Conservation (phyloP, 345 rosid genomes). For the Citrus sp. region DNA sequence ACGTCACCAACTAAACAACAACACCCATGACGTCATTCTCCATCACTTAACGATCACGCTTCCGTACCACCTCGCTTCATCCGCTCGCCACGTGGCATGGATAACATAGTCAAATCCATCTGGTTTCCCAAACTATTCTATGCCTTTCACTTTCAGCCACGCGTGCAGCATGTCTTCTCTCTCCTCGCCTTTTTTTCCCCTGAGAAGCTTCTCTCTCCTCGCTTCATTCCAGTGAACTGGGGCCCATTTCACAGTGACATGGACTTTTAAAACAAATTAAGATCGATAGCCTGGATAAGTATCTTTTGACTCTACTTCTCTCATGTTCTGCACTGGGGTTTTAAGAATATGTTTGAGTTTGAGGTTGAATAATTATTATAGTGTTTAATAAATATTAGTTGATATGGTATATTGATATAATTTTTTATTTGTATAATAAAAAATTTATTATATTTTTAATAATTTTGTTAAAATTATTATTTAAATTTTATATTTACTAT, state of each 20-base stretch:
- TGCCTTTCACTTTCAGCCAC: conserved; percentile 14
- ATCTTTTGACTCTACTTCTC: too few species aligned
- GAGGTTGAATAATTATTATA: too few species aligned
- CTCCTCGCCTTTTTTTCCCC: background rate
- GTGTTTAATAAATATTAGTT: too few species aligned
- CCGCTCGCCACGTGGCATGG: conserved; percentile 8
- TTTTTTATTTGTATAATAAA: too few species aligned
- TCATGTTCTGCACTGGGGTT: too few species aligned
- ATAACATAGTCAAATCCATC: conserved; percentile 3
- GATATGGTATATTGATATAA: rapidly evolving
- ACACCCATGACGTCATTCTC: background rate
- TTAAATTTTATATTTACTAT: too few species aligned
- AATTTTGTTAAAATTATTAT: too few species aligned
- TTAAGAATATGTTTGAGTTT: too few species aligned
- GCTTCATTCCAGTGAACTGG: background rate
- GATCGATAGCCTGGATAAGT: rapidly evolving
- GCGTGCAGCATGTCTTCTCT: background rate
- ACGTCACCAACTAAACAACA: conserved; percentile 18
- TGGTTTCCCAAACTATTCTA: background rate
- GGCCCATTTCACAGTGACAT: background rate
- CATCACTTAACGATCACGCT: background rate
- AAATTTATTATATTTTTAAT: too few species aligned
- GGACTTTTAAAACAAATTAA: too few species aligned
- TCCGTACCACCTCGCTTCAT: background rate
- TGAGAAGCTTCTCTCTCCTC: background rate